These are phyloP conservation scores for Penicillium egyptiacum DNA, from an alignment of 495 filamentous ascomycete genomes.

Conservation along the genomic window DNA sequence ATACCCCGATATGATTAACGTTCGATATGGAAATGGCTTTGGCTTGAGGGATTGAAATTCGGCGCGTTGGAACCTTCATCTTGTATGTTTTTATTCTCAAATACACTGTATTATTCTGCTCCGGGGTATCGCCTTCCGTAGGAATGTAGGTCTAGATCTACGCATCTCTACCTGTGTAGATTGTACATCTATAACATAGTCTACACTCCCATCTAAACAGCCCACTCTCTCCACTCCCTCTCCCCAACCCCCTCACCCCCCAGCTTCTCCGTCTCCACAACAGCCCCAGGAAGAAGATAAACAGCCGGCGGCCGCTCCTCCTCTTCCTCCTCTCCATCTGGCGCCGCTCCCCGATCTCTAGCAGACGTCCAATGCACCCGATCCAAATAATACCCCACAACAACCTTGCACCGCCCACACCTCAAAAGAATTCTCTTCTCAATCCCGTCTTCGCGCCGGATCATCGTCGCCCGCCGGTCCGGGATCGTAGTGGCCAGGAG, in stretches of 20 bases:
- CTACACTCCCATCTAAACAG: background rate
- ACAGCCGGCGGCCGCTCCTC: constrained; percentile 45
- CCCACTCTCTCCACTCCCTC: constrained; percentile 37
- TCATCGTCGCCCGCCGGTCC: constrained; percentile 52
- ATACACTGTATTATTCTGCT: constrained; percentile 10
- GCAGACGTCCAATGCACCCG: constrained; percentile 33
- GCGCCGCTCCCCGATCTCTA: background rate
- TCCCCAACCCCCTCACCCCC: constrained; percentile 30
- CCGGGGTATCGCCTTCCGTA: constrained; percentile 2
- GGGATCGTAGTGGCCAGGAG: constrained; percentile 48
- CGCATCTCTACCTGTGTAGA: background rate
- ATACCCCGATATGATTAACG: constrained; percentile 33
- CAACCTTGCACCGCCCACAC: constrained; percentile 64
- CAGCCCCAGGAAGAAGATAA: constrained; percentile 59
- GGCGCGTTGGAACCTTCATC: constrained; percentile 12
- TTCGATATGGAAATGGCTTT: constrained; percentile 21
- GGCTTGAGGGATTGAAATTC: constrained; percentile 9
- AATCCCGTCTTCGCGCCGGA: constrained; percentile 67
- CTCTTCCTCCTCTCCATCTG: constrained; percentile 19
- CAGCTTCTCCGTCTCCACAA: constrained; percentile 52
- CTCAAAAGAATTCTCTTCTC: constrained; percentile 63
- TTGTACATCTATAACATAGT: background rate
- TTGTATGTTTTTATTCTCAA: constrained; percentile 15
- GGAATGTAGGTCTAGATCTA: background rate
- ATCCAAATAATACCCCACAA: constrained; percentile 61